phyloP scores from a whole-genome alignment of 176 grass and related monocot genomes.

The Oryza longistaminata region DNA sequence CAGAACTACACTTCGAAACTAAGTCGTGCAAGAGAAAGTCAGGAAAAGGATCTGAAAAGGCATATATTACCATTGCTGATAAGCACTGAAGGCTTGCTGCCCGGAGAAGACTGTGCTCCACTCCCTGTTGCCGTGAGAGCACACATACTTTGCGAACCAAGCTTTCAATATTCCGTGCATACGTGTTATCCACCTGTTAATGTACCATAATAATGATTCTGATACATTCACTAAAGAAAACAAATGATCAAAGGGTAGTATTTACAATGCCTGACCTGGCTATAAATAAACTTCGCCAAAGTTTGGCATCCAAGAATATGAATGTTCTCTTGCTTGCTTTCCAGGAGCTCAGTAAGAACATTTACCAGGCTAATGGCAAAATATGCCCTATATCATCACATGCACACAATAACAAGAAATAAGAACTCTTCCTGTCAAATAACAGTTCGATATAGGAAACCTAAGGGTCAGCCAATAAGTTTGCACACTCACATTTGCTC shows the following conservation, averaged over 20 bases:
- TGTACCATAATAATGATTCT: background rate
- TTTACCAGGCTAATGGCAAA: slow-evolving; percentile 92
- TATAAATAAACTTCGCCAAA: slow-evolving; percentile 85
- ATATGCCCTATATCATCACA: slow-evolving; percentile 74
- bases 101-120: slow-evolving; percentile 60
- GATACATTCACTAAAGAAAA: background rate
- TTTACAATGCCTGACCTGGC: slow-evolving; percentile 55
- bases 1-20: slow-evolving; percentile 9
- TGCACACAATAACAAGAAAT: slow-evolving; percentile 27
- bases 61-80: slow-evolving; percentile 68
- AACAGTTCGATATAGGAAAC: slow-evolving; percentile 11
- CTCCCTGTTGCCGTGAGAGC: slow-evolving; percentile 57
- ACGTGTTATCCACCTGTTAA: slow-evolving; percentile 81
- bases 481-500: slow-evolving; percentile 87
- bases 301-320: slow-evolving; percentile 93
- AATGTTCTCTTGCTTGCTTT: slow-evolving; percentile 88
- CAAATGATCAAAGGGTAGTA: background rate
- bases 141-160: slow-evolving; percentile 77
- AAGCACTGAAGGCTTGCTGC: slow-evolving; percentile 87
- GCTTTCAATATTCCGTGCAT: slow-evolving; percentile 81
- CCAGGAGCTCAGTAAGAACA: slow-evolving; percentile 81
- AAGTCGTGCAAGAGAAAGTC: background rate
- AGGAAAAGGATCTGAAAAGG: slow-evolving; percentile 31
- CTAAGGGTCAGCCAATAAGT: background rate
- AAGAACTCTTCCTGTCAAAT: slow-evolving; percentile 12